Base-by-base conservation (phyloP, 2,329 filamentous ascomycete species). In the Phoma sp. region DNA sequence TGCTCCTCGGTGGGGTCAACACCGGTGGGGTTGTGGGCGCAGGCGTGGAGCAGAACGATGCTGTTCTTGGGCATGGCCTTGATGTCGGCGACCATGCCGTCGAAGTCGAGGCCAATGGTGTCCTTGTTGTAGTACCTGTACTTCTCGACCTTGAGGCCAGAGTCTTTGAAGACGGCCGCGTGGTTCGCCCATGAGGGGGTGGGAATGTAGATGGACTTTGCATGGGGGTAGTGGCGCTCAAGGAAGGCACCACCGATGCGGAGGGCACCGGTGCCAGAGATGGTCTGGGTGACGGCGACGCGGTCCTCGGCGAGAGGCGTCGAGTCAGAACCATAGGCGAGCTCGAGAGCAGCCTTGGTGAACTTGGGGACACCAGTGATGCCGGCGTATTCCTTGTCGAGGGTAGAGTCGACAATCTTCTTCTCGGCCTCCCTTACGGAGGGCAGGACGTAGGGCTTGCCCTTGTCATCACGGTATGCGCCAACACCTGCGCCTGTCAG, bases 91-190 rank as follows among this genome's bases (percentile, higher is more conserved):
- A 97, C 74, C 84, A 99, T 86, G 71, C 95, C 95, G 67, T 96
- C 91, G 73, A 97, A 98, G 84, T 99, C 95, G 63, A 99, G 89
- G 52, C 93, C 93, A 75, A 97, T 98, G 74, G 94, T 98, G 76
- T 96, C 88, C 85, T 96, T 96, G 87, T 98, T 91, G 84, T 98
- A 99, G 88, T 99, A 99, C 71, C 91, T 86, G 85, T 99, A 99
- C 82, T 93, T 92, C 81, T 93, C 88, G 60, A 98, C 92, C 79
- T 91, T 85, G 64, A 99, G 85, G 54, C 93, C 92, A 29, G 91
- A 90, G 79, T 98, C 93, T 80, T 85, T 88, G 87, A 99, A 98
- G 78, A 99, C 91, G 63, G 94, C 93, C 76, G 87, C 91, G 84
- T 99, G 95, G 86, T 99, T 98, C 71, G 94, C 95, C 95, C 95